Percentiles rank a stretch among this genome's conserved stretches.
These are phyloP conservation scores for Diaporthe batatas DNA, from an alignment of 2,329 filamentous ascomycete genomes.

Conservation along the genomic window DNA sequence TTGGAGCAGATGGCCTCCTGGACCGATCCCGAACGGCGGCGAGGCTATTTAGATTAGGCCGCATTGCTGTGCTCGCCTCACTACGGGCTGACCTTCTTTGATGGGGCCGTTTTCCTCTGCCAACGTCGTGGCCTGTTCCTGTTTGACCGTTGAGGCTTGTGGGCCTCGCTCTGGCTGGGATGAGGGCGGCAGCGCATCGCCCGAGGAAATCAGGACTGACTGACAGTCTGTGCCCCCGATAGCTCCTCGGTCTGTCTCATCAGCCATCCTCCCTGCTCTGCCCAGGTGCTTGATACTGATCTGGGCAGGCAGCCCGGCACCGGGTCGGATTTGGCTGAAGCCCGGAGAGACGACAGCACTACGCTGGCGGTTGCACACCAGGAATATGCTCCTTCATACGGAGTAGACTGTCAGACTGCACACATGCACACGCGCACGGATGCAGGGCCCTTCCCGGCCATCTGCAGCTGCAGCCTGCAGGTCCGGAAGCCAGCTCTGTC, in stretches of 20 bases:
- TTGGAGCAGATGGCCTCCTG: too few relatives aligned
- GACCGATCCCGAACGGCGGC: too few relatives aligned
- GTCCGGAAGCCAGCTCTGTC: slow-evolving; percentile 26
- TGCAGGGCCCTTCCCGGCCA: slow-evolving; percentile 24
- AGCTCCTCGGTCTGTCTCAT: not conserved
- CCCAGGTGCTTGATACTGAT: slow-evolving; percentile 7
- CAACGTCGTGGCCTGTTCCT: not conserved
- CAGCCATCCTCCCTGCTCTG: not conserved
- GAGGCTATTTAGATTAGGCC: slow-evolving; percentile 25
- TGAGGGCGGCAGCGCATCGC: not conserved
- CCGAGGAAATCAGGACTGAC: too few relatives aligned
- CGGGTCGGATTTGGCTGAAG: not conserved
- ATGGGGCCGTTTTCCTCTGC: slow-evolving; percentile 7
- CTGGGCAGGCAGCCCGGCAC: slow-evolving; percentile 16
- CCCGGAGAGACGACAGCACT: not conserved
- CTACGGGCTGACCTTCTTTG: not conserved
- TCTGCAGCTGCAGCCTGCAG: slow-evolving; percentile 30
- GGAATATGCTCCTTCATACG: not conserved
- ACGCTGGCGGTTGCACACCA: too few relatives aligned
- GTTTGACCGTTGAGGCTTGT: not conserved
- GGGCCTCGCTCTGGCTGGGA: slow-evolving; percentile 6
- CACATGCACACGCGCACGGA: not conserved
- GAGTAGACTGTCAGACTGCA: too few relatives aligned
- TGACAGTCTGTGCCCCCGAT: not conserved
- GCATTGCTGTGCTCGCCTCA: not conserved